phyloP scores from a whole-genome alignment of 768 basidiomycete genomes.

The Daedaleopsis sinensis region DNA sequence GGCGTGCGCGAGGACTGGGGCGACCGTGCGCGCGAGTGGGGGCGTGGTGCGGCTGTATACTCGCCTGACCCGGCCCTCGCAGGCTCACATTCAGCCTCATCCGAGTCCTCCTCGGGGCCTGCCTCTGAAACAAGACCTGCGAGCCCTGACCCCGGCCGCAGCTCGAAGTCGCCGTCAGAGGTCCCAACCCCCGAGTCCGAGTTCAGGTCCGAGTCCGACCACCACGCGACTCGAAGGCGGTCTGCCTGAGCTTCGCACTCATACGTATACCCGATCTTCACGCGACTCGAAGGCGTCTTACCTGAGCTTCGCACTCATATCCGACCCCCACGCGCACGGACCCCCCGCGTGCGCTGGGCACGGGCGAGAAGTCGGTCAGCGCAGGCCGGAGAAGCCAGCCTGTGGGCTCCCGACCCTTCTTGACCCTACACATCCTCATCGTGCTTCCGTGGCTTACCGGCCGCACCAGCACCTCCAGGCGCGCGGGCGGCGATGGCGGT shows the following conservation, averaged over 20 bases:
- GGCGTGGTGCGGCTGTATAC: conserved; percentile 19
- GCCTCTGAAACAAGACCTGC: no score
- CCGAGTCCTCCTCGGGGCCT: not conserved
- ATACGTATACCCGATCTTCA: no score
- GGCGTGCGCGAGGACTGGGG: conserved; percentile 45
- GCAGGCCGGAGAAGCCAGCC: not conserved
- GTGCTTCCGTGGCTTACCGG: not conserved
- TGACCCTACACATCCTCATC: no score
- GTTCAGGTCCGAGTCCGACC: not conserved
- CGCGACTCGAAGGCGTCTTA: no score
- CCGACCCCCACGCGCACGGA: not conserved
- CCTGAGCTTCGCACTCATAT: no score
- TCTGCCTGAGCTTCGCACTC: no score
- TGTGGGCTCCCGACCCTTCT: no score
- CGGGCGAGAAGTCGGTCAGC: not conserved
- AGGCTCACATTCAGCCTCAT: not conserved
- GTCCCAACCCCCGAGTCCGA: not conserved
- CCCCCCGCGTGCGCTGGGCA: not conserved
- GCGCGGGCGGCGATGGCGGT: conserved; percentile 8
- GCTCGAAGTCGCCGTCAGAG: no score
- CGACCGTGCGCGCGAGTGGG: conserved; percentile 20
- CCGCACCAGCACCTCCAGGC: not conserved
- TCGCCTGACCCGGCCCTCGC: not conserved
- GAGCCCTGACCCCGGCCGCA: no score
- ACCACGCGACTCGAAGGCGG: no score